phyloP scores from a whole-genome alignment of 345 rosid genomes.

The Sisymbrium irio region DNA sequence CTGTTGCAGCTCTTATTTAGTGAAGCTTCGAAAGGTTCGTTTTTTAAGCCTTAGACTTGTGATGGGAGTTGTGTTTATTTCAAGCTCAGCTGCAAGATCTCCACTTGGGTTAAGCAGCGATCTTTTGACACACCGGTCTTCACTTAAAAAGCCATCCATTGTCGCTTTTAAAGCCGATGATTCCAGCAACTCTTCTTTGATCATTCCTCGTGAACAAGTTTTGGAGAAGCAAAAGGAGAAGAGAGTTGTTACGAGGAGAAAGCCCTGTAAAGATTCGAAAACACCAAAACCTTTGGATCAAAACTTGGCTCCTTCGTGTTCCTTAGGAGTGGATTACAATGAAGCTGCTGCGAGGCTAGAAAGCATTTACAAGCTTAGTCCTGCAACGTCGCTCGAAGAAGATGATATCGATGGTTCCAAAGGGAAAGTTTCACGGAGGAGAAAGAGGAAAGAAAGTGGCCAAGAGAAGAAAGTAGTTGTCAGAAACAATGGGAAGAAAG shows the following conservation, averaged over 20 bases:
- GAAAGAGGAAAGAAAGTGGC: conserved; percentile 42
- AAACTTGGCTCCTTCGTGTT: conserved; percentile 37
- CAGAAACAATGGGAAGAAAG: conserved; percentile 46
- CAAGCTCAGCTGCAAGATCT: conserved; percentile 79
- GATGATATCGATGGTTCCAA: conserved; percentile 31
- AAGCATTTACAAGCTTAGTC: conserved; percentile 74
- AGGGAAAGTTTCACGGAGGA: conserved; percentile 39
- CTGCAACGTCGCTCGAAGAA: conserved; percentile 38
- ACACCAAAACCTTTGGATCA: conserved; percentile 30
- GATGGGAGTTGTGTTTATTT: conserved; percentile 86
- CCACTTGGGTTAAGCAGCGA: conserved; percentile 55
- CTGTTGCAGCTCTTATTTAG: too few relatives aligned
- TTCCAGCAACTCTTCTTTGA: conserved; percentile 43
- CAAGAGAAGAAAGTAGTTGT: conserved; percentile 48
- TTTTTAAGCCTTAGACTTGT: conserved; percentile 39
- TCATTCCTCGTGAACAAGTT: conserved; percentile 45
- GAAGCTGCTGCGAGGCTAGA: conserved; percentile 94
- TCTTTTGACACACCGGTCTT: conserved; percentile 39
- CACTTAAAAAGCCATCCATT: conserved; percentile 48
- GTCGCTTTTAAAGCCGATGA: conserved; percentile 75
- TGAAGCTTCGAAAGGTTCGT: conserved; percentile 4
- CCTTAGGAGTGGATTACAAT: conserved; percentile 67
- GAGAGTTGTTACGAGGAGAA: conserved; percentile 44
- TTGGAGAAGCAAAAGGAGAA: conserved; percentile 45
- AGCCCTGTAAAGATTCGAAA: conserved; percentile 37